phyloP scores from a whole-genome alignment of 2,329 filamentous ascomycete species.

The Mycosphaerella arachidis region DNA sequence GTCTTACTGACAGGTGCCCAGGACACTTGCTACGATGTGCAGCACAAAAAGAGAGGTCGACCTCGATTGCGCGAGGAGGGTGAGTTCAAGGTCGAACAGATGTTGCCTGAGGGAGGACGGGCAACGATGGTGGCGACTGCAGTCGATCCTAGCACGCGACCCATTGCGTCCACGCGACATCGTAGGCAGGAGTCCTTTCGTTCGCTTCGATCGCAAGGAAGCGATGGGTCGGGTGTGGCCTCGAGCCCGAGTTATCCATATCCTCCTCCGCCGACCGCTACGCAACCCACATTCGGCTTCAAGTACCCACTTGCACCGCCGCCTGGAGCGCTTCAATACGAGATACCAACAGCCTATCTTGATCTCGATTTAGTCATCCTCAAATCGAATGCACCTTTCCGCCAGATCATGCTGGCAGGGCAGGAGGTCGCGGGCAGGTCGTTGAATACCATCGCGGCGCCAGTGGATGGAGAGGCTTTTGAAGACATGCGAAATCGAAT shows the following conservation, averaged over 20 bases:
- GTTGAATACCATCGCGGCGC: constrained; percentile 42
- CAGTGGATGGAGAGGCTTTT: constrained; percentile 40
- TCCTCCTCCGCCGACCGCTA: constrained; percentile 15
- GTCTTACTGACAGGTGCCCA: constrained; percentile 37
- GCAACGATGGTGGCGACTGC: constrained; percentile 19
- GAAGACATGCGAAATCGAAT: constrained; percentile 43
- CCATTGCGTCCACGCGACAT: constrained; percentile 25
- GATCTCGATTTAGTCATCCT: constrained; percentile 47
- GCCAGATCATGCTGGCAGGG: constrained; percentile 39
- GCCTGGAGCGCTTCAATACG: constrained; percentile 14
- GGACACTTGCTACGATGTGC: constrained; percentile 75
- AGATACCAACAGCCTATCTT: constrained; percentile 39
- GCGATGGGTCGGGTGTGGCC: constrained; percentile 22
- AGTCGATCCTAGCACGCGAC: constrained; percentile 12
- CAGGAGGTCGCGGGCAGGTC: constrained; percentile 37
- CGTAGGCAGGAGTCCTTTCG: constrained; percentile 32
- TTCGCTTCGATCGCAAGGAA: constrained; percentile 30
- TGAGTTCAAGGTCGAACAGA: constrained; percentile 24
- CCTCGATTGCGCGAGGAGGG: constrained; percentile 69
- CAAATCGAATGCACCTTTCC: constrained; percentile 43
- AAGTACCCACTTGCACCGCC: constrained; percentile 9
- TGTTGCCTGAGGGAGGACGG: constrained; percentile 12
- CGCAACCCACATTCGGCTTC: constrained; percentile 14
- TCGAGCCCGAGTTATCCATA: constrained; percentile 16
- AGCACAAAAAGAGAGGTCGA: constrained; percentile 78